Conservation (phyloP, 768 basidiomycete species). For the Panellus pusillus region DNA sequence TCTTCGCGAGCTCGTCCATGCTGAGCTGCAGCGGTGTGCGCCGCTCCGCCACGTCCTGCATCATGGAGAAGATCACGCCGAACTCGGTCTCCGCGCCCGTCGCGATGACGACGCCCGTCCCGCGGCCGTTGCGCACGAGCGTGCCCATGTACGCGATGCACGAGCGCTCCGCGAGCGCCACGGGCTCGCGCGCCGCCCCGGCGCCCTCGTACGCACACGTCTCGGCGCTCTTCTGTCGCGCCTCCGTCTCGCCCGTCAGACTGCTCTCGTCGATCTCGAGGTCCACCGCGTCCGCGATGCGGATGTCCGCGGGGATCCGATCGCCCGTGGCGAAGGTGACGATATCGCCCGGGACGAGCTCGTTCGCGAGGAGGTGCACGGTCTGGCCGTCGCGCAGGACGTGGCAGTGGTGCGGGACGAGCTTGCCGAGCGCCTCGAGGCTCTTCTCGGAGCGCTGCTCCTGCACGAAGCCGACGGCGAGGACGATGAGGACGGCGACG, state of each 20-base stretch:
- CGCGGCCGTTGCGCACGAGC: slow-evolving; percentile 84
- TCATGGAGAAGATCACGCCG: slow-evolving; percentile 95
- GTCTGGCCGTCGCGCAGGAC: slow-evolving; percentile 76
- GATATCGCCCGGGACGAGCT: slow-evolving; percentile 94
- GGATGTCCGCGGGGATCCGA: slow-evolving; percentile 91
- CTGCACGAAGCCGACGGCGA: slow-evolving; percentile 96
- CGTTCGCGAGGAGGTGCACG: slow-evolving; percentile 87
- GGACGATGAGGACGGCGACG: slow-evolving; percentile 87
- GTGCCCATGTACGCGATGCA: slow-evolving; percentile 98
- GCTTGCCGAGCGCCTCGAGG: slow-evolving; percentile 91
- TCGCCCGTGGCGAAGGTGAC: slow-evolving; percentile 90
- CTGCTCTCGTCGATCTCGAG: slow-evolving; percentile 96
- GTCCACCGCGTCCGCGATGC: slow-evolving; percentile 77
- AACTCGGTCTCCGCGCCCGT: slow-evolving; percentile 89
- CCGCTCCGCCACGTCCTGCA: slow-evolving; percentile 95
- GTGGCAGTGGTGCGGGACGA: slow-evolving; percentile 96
- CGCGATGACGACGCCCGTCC: slow-evolving; percentile 83
- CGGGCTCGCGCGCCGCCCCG: slow-evolving; percentile 30
- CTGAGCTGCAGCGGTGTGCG: slow-evolving; percentile 88
- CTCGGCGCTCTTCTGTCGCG: slow-evolving; percentile 66
- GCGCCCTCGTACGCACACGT: slow-evolving; percentile 47
- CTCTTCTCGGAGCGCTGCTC: slow-evolving; percentile 94
- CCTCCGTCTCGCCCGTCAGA: slow-evolving; percentile 88
- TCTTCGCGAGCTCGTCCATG: slow-evolving; percentile 97
- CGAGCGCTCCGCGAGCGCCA: slow-evolving; percentile 77